These are phyloP conservation scores for Sporothrix pallida DNA, from an alignment of 2,329 filamentous ascomycete genomes.

Conservation along the genomic window DNA sequence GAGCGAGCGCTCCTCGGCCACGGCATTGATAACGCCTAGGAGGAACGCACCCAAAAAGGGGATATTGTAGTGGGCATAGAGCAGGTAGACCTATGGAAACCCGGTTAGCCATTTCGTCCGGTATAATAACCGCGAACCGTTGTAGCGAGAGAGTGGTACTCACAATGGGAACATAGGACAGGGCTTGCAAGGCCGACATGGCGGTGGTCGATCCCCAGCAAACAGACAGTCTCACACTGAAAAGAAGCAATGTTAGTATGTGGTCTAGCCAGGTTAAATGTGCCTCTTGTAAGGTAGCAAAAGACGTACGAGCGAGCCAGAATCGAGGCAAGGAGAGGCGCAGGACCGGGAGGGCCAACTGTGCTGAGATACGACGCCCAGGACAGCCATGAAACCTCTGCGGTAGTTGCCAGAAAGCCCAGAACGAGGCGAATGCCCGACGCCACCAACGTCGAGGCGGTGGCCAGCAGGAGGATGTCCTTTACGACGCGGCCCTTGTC, in stretches of 20 bases:
- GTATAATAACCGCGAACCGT: too few species aligned
- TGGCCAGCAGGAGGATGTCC: slow-evolving; percentile 21
- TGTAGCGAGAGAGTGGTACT: slow-evolving; percentile 41
- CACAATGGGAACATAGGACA: slow-evolving; percentile 76
- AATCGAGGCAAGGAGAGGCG: slow-evolving; percentile 11
- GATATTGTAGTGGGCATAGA: slow-evolving; percentile 78
- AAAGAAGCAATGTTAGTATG: slow-evolving; percentile 35
- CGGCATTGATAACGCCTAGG: slow-evolving; percentile 19
- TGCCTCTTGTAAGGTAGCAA: too few species aligned
- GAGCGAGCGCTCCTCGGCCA: slow-evolving; percentile 28
- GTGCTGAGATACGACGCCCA: slow-evolving; percentile 22
- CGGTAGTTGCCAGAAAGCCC: slow-evolving; percentile 1
- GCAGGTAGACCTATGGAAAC: slow-evolving; percentile 66
- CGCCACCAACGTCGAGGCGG: slow-evolving; percentile 23
- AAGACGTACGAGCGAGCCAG: slow-evolving; percentile 29
- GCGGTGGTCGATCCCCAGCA: slow-evolving; percentile 73
- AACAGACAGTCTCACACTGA: slow-evolving; percentile 63
- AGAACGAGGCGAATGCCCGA: not conserved
- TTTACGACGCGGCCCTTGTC: slow-evolving; percentile 21
- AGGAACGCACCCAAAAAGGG: slow-evolving; percentile 25
- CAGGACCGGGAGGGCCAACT: not conserved
- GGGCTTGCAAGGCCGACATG: slow-evolving; percentile 66
- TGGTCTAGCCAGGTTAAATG: not conserved
- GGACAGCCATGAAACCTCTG: slow-evolving; percentile 17
- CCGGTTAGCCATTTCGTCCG: too few species aligned